Conservation (phyloP, 768 basidiomycete species). For the Solioccasus polychromus region DNA sequence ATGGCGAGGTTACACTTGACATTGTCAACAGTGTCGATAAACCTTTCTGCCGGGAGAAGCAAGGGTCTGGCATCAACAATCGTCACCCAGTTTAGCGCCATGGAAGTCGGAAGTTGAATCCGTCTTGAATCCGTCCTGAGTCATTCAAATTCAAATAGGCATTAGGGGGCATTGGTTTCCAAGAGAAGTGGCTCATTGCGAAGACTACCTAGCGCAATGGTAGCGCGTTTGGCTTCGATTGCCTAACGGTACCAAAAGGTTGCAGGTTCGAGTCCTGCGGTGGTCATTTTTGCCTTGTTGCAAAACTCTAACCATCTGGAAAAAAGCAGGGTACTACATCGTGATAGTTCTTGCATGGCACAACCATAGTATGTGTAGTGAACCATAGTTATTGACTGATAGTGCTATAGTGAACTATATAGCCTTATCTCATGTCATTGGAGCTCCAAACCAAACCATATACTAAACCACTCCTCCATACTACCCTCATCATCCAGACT, state of each 20-base stretch:
- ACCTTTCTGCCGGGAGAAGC: slow-evolving; percentile 61
- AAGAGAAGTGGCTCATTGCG: neutral
- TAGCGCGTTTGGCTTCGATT: slow-evolving; percentile 94
- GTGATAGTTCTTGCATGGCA: too few relatives aligned
- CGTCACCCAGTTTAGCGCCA: slow-evolving; percentile 83
- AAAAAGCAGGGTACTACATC: too few relatives aligned
- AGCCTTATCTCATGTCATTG: too few relatives aligned
- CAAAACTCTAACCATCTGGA: too few relatives aligned
- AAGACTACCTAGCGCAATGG: slow-evolving; percentile 86
- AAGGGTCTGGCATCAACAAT: slow-evolving; percentile 54
- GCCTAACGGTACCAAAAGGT: slow-evolving; percentile 81
- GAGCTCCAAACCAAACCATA: too few relatives aligned
- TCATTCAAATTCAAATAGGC: neutral
- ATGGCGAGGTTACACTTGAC: slow-evolving; percentile 58
- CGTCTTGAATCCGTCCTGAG: too few relatives aligned
- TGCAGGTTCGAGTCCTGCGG: slow-evolving; percentile 97
- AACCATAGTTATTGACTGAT: too few relatives aligned
- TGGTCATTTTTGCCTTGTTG: slow-evolving; percentile 60
- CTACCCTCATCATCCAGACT: too few relatives aligned
- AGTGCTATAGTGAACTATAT: too few relatives aligned
- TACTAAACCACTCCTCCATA: too few relatives aligned
- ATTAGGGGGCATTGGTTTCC: neutral
- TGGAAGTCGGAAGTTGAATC: slow-evolving; percentile 27
- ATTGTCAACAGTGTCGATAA: slow-evolving; percentile 54
- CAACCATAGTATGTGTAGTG: too few relatives aligned